Percentiles rank a stretch among this genome's conserved stretches.
These are phyloP conservation scores for Fusarium brachygibbosum DNA, from an alignment of 2,329 filamentous ascomycete genomes.

Conservation along the genomic window DNA sequence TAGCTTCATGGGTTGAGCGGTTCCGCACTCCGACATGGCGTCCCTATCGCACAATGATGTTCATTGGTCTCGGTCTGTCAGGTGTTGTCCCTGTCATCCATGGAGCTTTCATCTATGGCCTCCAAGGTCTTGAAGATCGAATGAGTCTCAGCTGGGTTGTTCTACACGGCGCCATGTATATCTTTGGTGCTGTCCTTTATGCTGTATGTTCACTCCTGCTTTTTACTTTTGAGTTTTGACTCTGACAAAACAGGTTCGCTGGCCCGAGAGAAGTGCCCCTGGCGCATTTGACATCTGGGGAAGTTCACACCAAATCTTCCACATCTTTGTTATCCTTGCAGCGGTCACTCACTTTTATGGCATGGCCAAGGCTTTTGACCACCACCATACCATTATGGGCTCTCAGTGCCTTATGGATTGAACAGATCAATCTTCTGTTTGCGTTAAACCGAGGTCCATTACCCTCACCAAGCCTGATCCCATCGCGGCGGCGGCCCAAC, in stretches of 20 bases:
- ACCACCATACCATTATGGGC: constrained; percentile 75
- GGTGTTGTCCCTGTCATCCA: constrained; percentile 88
- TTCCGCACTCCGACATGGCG: constrained; percentile 89
- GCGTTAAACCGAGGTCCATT: constrained; percentile 72
- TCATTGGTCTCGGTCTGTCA: constrained; percentile 86
- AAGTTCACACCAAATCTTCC: constrained; percentile 96
- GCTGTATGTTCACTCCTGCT: constrained; percentile 69
- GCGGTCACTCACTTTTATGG: constrained; percentile 85
- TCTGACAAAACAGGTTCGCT: constrained; percentile 69
- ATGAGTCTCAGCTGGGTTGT: constrained; percentile 88
- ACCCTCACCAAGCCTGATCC: constrained; percentile 76
- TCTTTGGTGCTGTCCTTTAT: constrained; percentile 87
- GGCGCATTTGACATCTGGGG: constrained; percentile 91
- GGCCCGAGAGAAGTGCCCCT: constrained; percentile 85
- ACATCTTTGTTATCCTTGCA: constrained; percentile 87
- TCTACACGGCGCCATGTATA: constrained; percentile 85
- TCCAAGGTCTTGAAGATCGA: constrained; percentile 73
- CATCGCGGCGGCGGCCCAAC: constrained; percentile 76
- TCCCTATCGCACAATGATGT: constrained; percentile 89
- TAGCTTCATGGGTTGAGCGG: constrained; percentile 82
- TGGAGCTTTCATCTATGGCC: constrained; percentile 76
- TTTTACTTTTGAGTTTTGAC: constrained; percentile 11
- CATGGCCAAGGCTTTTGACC: constrained; percentile 87
- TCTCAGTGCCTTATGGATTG: constrained; percentile 60
- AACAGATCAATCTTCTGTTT: constrained; percentile 35